Evolutionary conservation across 2,329 filamentous ascomycete genomes (phyloP), one percentile per base, ranked within the genome.

Genomic region (Eutypella sp.): DNA sequence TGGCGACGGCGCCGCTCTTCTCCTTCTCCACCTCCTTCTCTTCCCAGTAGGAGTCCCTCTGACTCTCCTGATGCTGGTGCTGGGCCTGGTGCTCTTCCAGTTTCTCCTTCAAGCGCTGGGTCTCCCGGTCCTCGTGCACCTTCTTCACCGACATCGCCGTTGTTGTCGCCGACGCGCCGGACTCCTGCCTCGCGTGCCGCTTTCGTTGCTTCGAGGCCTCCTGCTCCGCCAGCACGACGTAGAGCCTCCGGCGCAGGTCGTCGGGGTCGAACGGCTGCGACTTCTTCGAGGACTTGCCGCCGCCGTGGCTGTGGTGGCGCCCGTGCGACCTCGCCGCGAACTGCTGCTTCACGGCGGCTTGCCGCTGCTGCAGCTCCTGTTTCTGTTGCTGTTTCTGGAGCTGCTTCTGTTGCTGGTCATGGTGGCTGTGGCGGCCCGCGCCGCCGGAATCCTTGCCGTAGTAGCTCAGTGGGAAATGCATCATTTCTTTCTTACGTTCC

Each of bases 221-320:
- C 49, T 76, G 75, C 48, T 81, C 70, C 5, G 67, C 69, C 13
- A 78, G 63, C 16, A 82, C 73, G 10, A 70, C 51, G 41, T 69
- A 67, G 20, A 84, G 67, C 16, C 78, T 73, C 25, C 73, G 69
- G 10, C 71, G 69, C 23, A 84, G 62, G 45, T 84, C 79, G 23
- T 75, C 70, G 0, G 80, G 68, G 48, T 83, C 78, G 39, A 82
- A 66, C 16, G 70, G 66, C 25, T 67, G 57, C 23, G 60, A 62
- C 47, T 57, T 61, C 13, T 51, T 39, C 25, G 23, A 41, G 45
- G 56, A 20, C 43, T 46, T 2, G 37, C 11, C 13, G 29, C 13
- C 16, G 29, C 6, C 43, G 42, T 47, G 34, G 53, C 19, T 50
- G 46, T 34, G n/a, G n/a, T 16, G n/a, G 31, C 31, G 15, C 10